A percentile compares a stretch with the other conserved stretches of the same genome.
Evolutionary conservation across 331 rosid genomes (phyloP).

Genomic region (Telfairia occidentalis): DNA sequence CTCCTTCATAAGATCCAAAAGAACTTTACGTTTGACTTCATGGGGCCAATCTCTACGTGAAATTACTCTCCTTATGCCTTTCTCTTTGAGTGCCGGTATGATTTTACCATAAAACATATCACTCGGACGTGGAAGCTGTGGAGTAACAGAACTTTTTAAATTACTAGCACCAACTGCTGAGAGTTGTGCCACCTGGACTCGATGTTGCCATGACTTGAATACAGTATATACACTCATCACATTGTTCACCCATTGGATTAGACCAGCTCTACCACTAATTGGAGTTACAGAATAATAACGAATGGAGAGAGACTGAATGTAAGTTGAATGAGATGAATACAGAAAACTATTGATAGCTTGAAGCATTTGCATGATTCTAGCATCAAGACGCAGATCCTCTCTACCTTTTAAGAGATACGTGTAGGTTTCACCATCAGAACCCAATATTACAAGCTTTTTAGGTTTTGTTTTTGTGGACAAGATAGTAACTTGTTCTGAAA

Average conservation of each 20-base stretch:
- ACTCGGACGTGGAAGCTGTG: slow-evolving; percentile 93
- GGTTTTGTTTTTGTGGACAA: slow-evolving; percentile 92
- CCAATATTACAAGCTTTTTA: slow-evolving; percentile 72
- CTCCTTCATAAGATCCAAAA: slow-evolving; percentile 89
- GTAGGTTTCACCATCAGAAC: slow-evolving; percentile 87
- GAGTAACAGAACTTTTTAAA: slow-evolving; percentile 60
- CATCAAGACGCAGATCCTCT: slow-evolving; percentile 97
- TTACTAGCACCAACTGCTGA: slow-evolving; percentile 45
- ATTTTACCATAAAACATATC: slow-evolving; percentile 98
- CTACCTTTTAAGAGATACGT: slow-evolving; percentile 90
- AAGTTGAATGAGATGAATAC: slow-evolving; percentile 67
- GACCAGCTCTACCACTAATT: slow-evolving; percentile 92
- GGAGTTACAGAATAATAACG: slow-evolving; percentile 98
- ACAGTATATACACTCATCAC: slow-evolving; percentile 85
- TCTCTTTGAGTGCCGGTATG: slow-evolving; percentile 97
- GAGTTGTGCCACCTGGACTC: slow-evolving; percentile 63
- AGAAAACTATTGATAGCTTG: slow-evolving; percentile 86
- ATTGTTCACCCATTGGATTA: slow-evolving; percentile 89
- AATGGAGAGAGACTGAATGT: slow-evolving; percentile 55
- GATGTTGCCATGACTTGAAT: slow-evolving; percentile 93
- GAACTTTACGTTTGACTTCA: slow-evolving; percentile 89
- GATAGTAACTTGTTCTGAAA: slow-evolving; percentile 60
- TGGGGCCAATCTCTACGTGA: slow-evolving; percentile 99
- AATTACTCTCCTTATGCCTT: slow-evolving; percentile 96
- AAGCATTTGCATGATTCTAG: slow-evolving; percentile 90